These are phyloP conservation scores for Phytophthora nicotianae DNA, from an alignment of 352 stramenopile species.

Conservation along the genomic window DNA sequence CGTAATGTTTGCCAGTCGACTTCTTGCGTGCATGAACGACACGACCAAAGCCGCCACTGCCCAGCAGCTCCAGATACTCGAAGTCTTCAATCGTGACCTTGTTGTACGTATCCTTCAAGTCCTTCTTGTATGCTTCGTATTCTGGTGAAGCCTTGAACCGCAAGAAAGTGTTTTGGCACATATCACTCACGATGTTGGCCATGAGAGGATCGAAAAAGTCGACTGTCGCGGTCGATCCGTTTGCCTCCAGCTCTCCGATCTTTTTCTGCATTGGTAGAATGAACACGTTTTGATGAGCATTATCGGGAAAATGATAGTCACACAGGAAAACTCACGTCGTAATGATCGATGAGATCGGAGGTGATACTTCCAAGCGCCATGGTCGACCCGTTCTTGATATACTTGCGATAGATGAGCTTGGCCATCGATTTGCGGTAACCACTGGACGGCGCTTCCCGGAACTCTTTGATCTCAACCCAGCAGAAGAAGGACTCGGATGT, in stretches of 20 bases:
- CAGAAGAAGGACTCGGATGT: constrained; percentile 86
- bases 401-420: constrained; percentile 88
- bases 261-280: constrained; percentile 54
- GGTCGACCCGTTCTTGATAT: constrained; percentile 74
- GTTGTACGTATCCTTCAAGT: constrained; percentile 88
- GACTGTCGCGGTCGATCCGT: constrained; percentile 43
- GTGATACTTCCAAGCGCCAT: constrained; percentile 83
- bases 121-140: constrained; percentile 75
- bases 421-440: constrained; percentile 76
- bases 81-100: constrained; percentile 86
- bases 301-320: constrained; percentile 3
- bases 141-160: constrained; percentile 77
- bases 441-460: constrained; percentile 64
- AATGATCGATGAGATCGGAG: constrained; percentile 66
- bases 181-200: constrained; percentile 70
- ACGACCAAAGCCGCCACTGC: constrained; percentile 90
- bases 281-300: constrained; percentile 6
- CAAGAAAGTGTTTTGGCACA: constrained; percentile 83
- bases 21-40: constrained; percentile 91
- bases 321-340: constrained; percentile 55
- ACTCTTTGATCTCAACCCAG: constrained; percentile 89
- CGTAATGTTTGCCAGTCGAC: constrained; percentile 90
- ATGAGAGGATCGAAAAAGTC: constrained; percentile 80
- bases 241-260: constrained; percentile 53
- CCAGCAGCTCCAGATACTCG: constrained; percentile 85